Base-by-base conservation (phyloP, 2,329 filamentous ascomycete genomes). In the Fusarium torulosum region DNA sequence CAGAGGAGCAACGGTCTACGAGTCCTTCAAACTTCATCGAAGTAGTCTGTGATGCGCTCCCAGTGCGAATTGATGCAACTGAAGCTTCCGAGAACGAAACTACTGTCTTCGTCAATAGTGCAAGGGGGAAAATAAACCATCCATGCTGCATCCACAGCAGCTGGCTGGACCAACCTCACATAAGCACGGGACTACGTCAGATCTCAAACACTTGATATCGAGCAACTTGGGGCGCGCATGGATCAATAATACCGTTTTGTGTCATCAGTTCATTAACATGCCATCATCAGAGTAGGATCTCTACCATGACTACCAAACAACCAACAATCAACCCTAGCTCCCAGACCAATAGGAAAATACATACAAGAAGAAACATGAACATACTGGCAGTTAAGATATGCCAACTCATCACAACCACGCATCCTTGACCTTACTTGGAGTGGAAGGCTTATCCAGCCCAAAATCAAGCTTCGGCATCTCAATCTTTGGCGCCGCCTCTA, bases 1-100 rank as follows among this genome's bases (percentile, higher is more conserved):
- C 46, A 78, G 80, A 37, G 90, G 91, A 10, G 82, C 85, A 72
- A 85, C 82, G 20, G 88, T 92, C 19, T 82, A 85, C 54, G 89
- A 91, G 63, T 88, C 90, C 4, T 92, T 94, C 72, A 83, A 84
- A 75, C 84, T 80, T 56, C 85, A 90, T 66, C 79, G 86, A 40
- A 75, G 77, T 42, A 75, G 74, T 44, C 69, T 75, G n/a, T 78
- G 55, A 75, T 14, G 64, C 29, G 15, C 15, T 35, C 40, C 13
- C 14, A n/a, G 17, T 23, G 27, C 17, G 27, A n/a, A 21, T 23
- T n/a, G n/a, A 40, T 35, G 13, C 15, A 13, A 37, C 27, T 15
- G n/a, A 19, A 35, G 20, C 41, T 21, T 35, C 21, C 15, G 40
- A 33, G 14, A 23, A 25, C 9, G n/a, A 25, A 17, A 20, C 20